Percentiles rank a stretch among this genome's conserved stretches.
phyloP scores from a whole-genome alignment of 2,329 filamentous ascomycete genomes.

The Colletotrichum cereale region DNA sequence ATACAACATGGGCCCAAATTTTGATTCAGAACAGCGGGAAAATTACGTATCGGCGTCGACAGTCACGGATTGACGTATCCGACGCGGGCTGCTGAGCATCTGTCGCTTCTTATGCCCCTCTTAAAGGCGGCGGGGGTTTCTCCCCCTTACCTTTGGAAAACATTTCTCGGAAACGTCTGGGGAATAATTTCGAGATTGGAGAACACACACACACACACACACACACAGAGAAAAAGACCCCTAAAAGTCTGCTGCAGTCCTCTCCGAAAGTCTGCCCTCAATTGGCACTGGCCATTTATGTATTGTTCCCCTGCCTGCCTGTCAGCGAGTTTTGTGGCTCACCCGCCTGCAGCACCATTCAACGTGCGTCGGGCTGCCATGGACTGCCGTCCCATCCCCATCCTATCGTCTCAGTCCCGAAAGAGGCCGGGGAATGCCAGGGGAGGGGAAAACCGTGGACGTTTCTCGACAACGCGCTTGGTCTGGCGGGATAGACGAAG shows the following conservation, averaged over 20 bases:
- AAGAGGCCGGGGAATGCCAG: neutral
- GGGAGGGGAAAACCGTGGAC: neutral
- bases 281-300: neutral
- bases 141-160: neutral
- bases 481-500: neutral
- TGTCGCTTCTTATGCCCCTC: too few relatives aligned
- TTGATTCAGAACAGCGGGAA: neutral
- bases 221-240: too few relatives aligned
- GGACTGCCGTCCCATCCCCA: constrained; percentile 16
- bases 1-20: neutral
- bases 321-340: neutral
- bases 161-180: neutral
- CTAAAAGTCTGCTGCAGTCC: neutral
- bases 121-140: too few relatives aligned
- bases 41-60: neutral
- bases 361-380: constrained; percentile 3
- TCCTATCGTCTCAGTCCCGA: constrained; percentile 3
- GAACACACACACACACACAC: neutral
- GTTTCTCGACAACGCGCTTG: neutral
- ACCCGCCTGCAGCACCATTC: neutral
- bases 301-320: neutral
- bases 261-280: neutral
- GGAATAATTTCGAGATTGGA: neutral
- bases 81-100: neutral
- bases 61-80: neutral